phyloP scores from a whole-genome alignment of 768 basidiomycete species.

The Lentinula aciculospora region DNA sequence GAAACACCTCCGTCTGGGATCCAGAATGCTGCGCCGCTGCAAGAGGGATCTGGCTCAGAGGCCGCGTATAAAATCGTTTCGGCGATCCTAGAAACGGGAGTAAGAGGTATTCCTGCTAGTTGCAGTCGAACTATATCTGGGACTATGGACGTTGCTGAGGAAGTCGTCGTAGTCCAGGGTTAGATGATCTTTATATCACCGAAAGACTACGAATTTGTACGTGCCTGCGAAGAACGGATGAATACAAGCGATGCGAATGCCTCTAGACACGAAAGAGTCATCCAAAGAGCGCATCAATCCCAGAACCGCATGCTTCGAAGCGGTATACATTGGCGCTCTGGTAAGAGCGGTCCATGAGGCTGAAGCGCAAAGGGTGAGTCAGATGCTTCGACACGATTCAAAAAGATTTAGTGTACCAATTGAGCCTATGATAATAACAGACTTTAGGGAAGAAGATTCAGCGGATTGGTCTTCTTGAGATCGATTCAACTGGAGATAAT shows the following conservation, averaged over 20 bases:
- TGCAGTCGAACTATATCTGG: constrained; percentile 8
- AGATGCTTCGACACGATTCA: background rate
- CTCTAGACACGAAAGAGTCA: constrained; percentile 10
- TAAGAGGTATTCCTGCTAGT: constrained; percentile 22
- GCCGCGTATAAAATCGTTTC: constrained; percentile 25
- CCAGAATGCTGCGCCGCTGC: constrained; percentile 15
- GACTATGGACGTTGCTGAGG: constrained; percentile 22
- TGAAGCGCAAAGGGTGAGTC: constrained; percentile 5
- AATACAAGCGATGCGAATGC: constrained; percentile 19
- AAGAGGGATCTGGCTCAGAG: constrained; percentile 17
- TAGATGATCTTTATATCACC: background rate
- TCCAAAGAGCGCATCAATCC: constrained; percentile 24
- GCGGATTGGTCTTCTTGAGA: background rate
- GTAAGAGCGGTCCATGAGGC: constrained; percentile 24
- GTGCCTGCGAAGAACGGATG: constrained; percentile 26
- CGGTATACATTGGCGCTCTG: constrained; percentile 21
- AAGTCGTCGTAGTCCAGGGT: too few relatives aligned
- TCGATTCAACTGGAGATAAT: constrained; percentile 20
- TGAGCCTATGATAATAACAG: constrained; percentile 27
- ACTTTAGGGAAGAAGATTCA: constrained; percentile 14
- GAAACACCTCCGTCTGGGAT: constrained; percentile 15
- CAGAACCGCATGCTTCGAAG: constrained; percentile 26
- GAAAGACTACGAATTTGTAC: background rate
- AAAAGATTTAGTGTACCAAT: constrained; percentile 18
- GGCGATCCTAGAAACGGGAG: constrained; percentile 24